Percentiles rank a stretch among this genome's conserved stretches.
phyloP scores from a whole-genome alignment of 2,329 filamentous ascomycete species.

The Phaeosphaeria sp. region DNA sequence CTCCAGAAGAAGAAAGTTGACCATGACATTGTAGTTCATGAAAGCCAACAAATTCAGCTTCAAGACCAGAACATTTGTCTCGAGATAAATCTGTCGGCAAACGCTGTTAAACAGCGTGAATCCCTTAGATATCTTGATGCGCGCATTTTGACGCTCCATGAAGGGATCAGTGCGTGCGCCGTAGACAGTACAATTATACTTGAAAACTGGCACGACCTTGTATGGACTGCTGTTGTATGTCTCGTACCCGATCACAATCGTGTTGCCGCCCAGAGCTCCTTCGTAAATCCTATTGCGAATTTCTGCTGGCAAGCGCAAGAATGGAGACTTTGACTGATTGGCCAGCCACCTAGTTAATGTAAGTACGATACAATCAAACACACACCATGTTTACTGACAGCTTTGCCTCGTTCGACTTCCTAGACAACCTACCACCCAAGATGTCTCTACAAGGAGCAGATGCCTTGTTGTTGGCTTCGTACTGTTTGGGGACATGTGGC shows the following conservation, averaged over 20 bases:
- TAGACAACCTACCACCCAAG: conserved; percentile 9
- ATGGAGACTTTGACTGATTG: conserved; percentile 32
- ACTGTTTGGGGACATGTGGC: conserved; percentile 18
- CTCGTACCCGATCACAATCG: conserved; percentile 31
- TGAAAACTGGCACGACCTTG: conserved; percentile 22
- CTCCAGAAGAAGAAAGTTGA: conserved; percentile 36
- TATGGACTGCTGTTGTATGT: conserved; percentile 20
- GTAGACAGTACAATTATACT: conserved; percentile 27
- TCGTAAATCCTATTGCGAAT: conserved; percentile 31
- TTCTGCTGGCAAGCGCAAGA: conserved; percentile 32
- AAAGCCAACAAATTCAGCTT: conserved; percentile 33
- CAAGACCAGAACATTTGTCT: conserved; percentile 36
- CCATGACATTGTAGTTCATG: conserved; percentile 25
- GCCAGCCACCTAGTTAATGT: conserved; percentile 21
- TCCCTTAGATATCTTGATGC: conserved; percentile 6
- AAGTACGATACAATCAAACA: not conserved
- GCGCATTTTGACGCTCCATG: conserved; percentile 1
- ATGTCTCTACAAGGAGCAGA: conserved; percentile 16
- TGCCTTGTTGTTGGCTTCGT: conserved; percentile 15
- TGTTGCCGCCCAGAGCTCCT: conserved; percentile 29
- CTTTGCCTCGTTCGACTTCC: conserved; percentile 16
- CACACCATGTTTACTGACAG: conserved; percentile 15
- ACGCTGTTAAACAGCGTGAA: conserved; percentile 33
- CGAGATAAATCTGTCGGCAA: conserved; percentile 38
- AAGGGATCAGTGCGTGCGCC: conserved; percentile 19